A percentile compares a stretch with the other conserved stretches of the same genome.
phyloP scores from a whole-genome alignment of 2,329 filamentous ascomycete species.

The Pestalotiopsis sp. region DNA sequence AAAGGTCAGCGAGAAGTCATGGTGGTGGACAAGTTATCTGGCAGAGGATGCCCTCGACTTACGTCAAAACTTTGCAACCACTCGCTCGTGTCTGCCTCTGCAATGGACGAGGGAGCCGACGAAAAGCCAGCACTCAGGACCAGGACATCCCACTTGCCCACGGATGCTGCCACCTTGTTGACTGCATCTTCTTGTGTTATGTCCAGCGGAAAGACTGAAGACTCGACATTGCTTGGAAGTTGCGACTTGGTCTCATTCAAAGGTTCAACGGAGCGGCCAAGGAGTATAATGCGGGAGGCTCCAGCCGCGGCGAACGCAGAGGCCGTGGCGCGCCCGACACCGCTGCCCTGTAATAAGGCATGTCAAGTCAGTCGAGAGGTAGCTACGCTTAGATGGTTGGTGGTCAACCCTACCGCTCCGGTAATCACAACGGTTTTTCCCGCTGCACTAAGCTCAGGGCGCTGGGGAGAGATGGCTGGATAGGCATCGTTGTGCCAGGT shows the following conservation, averaged over 20 bases:
- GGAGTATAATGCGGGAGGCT: not conserved
- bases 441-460: not conserved
- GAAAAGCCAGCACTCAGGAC: not conserved
- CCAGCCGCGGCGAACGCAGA: not conserved
- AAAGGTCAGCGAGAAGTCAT: not conserved
- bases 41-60: not conserved
- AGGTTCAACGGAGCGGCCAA: not conserved
- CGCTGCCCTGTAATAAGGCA: not conserved
- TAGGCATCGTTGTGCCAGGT: constrained; percentile 10
- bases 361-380: not conserved
- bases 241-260: not conserved
- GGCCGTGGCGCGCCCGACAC: not conserved
- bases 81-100: constrained; percentile 17
- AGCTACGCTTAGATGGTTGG: not conserved
- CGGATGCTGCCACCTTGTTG: not conserved
- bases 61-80: constrained; percentile 28
- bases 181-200: not conserved
- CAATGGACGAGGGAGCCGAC: not conserved
- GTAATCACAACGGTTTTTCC: constrained; percentile 3
- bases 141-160: not conserved
- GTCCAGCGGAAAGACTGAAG: not conserved
- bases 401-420: not conserved
- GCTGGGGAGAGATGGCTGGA: not conserved
- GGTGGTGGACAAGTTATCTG: not conserved
- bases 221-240: not conserved